Base-by-base conservation (phyloP, 495 filamentous ascomycete genomes). In the Tuber melanosporum region DNA sequence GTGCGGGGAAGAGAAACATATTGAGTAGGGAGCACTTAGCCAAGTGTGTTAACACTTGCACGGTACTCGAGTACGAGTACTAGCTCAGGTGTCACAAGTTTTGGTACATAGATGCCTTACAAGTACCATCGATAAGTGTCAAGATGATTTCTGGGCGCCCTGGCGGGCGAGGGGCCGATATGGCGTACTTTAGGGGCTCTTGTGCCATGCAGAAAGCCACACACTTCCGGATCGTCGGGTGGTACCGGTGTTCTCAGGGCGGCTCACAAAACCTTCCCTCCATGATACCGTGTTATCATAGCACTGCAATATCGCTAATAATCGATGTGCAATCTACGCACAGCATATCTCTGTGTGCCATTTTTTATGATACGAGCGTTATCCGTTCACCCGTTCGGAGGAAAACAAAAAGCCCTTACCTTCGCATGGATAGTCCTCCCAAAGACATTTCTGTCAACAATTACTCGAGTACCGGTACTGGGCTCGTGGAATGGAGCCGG, bases 201-300 rank as follows among this genome's bases (percentile, higher is more conserved):
- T 12, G 17, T 66, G 57, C 57, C 57, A 66, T 66, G 57, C 57
- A 66, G 57, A 66, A 36, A 66, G 57, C 57, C 57, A 66, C 57
- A 66, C 26, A 36, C 26, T 19, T 36, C 32, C 57, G 57, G 57
- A 66, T 66, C 57, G 57, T 66, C 57, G 57, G 57, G 32, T 66
- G 26, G 32, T 36, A 66, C 52, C 52, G 52, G 52, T 62, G 26
- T 66, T 36, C 26, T 66, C 57, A 36, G 57, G 26, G 57, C 57
- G 57, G 14, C 57, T 26, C 57, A 66, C 26, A 66, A 66, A 66
- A 36, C 12, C 26, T 6, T 36, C 57, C 57, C 14, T 32, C 26
- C 15, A 66, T 19, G 1, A 6, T 66, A 26, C 39, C 39, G 39
- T 41, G 4, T 0, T 41, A 41, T 41, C 39, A 41, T 41, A 41